Evolutionary conservation across 371 early-diverging fungal genomes (phyloP).

Genomic region (Mortierella sp.): DNA sequence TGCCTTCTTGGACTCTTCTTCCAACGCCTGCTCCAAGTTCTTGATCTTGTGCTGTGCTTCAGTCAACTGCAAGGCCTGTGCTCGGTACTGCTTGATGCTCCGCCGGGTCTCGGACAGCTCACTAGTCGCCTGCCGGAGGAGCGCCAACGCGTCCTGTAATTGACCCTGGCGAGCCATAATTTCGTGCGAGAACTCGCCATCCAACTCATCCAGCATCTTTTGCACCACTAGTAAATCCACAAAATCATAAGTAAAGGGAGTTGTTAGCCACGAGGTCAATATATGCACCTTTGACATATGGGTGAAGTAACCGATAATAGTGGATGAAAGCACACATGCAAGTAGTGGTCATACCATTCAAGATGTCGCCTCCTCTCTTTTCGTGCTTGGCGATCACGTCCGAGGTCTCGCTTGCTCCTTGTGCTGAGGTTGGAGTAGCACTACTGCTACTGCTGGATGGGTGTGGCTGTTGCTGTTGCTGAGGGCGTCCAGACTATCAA

Average conservation of each 20-base stretch:
- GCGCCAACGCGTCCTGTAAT: conserved; percentile 69
- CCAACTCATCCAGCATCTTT: conserved; percentile 77
- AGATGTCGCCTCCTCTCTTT: conserved; percentile 67
- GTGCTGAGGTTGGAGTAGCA: not conserved
- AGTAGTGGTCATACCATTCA: conserved; percentile 62
- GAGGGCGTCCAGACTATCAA: not conserved
- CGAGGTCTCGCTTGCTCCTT: not conserved
- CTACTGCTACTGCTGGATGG: not conserved
- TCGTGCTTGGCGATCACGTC: not conserved
- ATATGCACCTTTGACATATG: not conserved
- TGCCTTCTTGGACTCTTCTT: conserved; percentile 44
- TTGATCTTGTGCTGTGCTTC: conserved; percentile 68
- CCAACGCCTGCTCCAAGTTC: conserved; percentile 63
- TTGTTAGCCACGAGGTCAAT: not conserved
- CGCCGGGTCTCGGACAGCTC: conserved; percentile 78
- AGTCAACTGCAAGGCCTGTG: conserved; percentile 65
- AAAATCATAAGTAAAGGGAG: not conserved
- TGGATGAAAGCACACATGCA: not conserved
- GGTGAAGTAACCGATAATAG: not conserved
- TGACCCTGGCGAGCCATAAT: conserved; percentile 72
- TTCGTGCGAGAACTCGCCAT: conserved; percentile 74
- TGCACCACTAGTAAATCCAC: conserved; percentile 66
- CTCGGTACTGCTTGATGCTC: conserved; percentile 66
- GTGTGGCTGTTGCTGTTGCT: not conserved
- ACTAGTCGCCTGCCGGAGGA: conserved; percentile 70